Evolutionary conservation across 2,329 filamentous ascomycete genomes (phyloP).

Genomic region (Cadophora malorum): DNA sequence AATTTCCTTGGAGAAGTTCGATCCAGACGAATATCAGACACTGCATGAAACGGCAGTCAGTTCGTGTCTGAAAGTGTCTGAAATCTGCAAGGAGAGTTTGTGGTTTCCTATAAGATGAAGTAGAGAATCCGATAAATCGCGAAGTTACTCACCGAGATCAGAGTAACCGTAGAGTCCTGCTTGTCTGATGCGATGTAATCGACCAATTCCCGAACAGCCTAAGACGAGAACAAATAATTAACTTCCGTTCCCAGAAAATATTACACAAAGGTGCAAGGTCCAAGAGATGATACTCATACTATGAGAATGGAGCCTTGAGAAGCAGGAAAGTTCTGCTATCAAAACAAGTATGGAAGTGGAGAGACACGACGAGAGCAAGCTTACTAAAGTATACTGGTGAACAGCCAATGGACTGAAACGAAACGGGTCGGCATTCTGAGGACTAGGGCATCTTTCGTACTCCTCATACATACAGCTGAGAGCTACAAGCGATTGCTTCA

Average conservation of each 20-base stretch:
- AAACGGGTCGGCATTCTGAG: slow-evolving; percentile 10
- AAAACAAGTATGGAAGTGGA: not conserved
- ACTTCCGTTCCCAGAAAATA: no score
- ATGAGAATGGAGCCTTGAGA: no score
- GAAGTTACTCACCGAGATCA: slow-evolving; percentile 14
- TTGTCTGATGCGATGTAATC: slow-evolving; percentile 23
- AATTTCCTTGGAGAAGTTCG: slow-evolving; percentile 28
- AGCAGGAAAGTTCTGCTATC: not conserved
- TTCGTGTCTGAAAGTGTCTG: no score
- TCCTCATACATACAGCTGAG: slow-evolving; percentile 29
- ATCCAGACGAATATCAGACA: slow-evolving; percentile 35
- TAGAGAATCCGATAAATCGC: no score
- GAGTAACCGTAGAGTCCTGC: slow-evolving; percentile 21
- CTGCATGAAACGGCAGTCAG: not conserved
- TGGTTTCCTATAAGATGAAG: not conserved
- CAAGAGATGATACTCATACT: no score
- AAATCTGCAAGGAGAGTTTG: no score
- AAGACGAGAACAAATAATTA: not conserved
- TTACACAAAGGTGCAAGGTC: no score
- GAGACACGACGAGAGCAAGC: not conserved
- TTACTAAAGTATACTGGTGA: not conserved
- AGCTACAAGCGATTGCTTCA: slow-evolving; percentile 26
- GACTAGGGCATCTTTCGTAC: slow-evolving; percentile 21
- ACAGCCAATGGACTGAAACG: not conserved
- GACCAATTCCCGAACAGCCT: slow-evolving; percentile 24